Evolutionary conservation across 108 stramenopile genomes (phyloP).

Genomic region (Cyclotella baltica): DNA sequence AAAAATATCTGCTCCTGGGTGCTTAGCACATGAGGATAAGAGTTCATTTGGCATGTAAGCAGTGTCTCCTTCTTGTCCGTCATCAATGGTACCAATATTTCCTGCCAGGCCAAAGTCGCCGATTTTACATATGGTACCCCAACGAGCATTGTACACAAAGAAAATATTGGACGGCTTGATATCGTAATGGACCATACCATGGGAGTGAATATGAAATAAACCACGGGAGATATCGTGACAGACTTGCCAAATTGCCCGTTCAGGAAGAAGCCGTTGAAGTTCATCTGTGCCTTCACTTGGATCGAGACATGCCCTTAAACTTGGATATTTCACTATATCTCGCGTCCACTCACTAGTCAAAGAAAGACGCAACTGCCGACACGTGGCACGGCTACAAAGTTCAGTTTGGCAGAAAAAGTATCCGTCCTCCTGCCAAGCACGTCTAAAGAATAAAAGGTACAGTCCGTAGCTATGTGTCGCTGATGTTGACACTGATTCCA

Average conservation of each 20-base stretch:
- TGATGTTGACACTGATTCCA: conserved; percentile 30
- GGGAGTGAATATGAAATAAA: conserved; percentile 79
- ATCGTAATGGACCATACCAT: conserved; percentile 82
- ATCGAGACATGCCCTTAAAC: conserved; percentile 62
- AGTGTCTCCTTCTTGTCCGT: conserved; percentile 89
- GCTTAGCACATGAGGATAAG: conserved; percentile 52
- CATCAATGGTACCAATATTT: conserved; percentile 71
- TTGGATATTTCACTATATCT: conserved; percentile 68
- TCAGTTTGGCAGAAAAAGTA: conserved; percentile 88
- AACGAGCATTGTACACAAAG: conserved; percentile 61
- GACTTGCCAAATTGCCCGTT: conserved; percentile 80
- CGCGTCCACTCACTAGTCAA: conserved; percentile 63
- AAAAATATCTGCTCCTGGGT: conserved; percentile 83
- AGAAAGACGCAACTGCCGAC: conserved; percentile 73
- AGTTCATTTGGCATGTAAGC: conserved; percentile 81
- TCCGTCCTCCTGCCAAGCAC: conserved; percentile 87
- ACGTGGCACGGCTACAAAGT: conserved; percentile 83
- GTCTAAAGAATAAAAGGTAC: conserved; percentile 83
- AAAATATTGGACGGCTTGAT: conserved; percentile 91
- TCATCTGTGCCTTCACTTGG: conserved; percentile 24
- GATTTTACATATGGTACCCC: conserved; percentile 86
- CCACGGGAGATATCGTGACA: conserved; percentile 86
- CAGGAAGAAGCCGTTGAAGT: conserved; percentile 65
- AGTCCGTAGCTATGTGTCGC: conserved; percentile 57
- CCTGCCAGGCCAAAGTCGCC: conserved; percentile 89